These are phyloP conservation scores for Trichoderma simmonsii DNA, from an alignment of 2,329 filamentous ascomycete genomes.

Conservation along the genomic window DNA sequence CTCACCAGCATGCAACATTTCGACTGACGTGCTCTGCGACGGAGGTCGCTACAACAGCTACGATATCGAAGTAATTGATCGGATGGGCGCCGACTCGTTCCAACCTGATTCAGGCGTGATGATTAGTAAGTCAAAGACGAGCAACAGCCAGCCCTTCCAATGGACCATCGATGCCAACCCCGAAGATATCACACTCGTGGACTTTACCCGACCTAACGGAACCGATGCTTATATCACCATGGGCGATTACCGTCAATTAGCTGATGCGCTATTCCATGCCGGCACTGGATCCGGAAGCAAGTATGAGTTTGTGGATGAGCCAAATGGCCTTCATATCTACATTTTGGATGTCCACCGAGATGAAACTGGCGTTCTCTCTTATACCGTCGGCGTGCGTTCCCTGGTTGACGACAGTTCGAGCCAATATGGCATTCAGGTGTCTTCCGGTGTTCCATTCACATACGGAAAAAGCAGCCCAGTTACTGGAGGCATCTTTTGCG, in stretches of 20 bases:
- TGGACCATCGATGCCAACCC: conserved; percentile 55
- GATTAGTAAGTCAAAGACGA: conserved; percentile 52
- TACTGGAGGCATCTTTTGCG: conserved; percentile 40
- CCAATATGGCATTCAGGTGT: conserved; percentile 36
- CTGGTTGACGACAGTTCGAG: conserved; percentile 33
- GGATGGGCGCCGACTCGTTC: conserved; percentile 54
- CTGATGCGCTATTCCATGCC: conserved; percentile 53
- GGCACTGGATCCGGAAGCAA: conserved; percentile 50
- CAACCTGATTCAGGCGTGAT: conserved; percentile 50
- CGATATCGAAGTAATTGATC: conserved; percentile 51
- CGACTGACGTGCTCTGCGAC: conserved; percentile 47
- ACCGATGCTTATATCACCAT: conserved; percentile 45
- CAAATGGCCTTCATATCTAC: conserved; percentile 50
- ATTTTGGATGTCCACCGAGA: conserved; percentile 44
- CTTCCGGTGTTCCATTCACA: conserved; percentile 32
- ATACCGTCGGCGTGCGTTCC: conserved; percentile 46
- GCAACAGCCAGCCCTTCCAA: conserved; percentile 44
- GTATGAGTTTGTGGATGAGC: conserved; percentile 46
- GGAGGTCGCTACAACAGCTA: conserved; percentile 50
- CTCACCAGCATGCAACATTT: conserved; percentile 42
- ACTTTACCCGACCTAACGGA: conserved; percentile 49
- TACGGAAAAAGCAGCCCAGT: conserved; percentile 27
- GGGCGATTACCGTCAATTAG: conserved; percentile 52
- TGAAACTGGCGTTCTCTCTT: conserved; percentile 42
- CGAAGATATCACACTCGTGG: conserved; percentile 48